These are phyloP conservation scores for Paramarasmius palmivorus DNA, from an alignment of 1,284 basidiomycete species.

Conservation along the genomic window DNA sequence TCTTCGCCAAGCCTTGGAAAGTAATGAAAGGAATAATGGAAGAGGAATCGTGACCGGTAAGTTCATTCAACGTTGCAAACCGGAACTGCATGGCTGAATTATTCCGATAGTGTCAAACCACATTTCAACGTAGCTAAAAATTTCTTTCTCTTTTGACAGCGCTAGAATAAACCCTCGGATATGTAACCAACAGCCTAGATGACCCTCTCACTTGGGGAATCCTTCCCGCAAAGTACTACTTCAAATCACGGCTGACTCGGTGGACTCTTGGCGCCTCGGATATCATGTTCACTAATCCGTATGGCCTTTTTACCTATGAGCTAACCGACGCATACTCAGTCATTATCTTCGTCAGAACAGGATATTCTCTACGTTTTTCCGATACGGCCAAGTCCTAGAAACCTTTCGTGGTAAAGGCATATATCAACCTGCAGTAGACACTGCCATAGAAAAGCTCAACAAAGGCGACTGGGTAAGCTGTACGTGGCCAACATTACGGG, in stretches of 20 bases:
- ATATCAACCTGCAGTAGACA: constrained; percentile 86
- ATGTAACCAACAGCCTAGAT: constrained; percentile 57
- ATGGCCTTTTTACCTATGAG: constrained; percentile 29
- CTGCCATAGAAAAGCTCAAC: constrained; percentile 79
- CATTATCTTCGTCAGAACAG: constrained; percentile 44
- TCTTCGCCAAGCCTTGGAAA: constrained; percentile 64
- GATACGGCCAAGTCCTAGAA: constrained; percentile 89
- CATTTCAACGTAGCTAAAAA: constrained; percentile 76
- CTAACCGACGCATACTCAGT: constrained; percentile 11
- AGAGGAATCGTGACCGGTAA: constrained; percentile 80
- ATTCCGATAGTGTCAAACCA: constrained; percentile 80
- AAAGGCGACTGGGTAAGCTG: constrained; percentile 80
- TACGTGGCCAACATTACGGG: constrained; percentile 6
- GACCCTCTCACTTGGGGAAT: constrained; percentile 84
- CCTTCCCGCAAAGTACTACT: constrained; percentile 66
- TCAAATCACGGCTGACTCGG: constrained; percentile 62
- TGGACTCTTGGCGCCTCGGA: constrained; percentile 93
- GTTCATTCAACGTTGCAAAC: constrained; percentile 23
- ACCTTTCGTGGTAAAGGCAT: constrained; percentile 90
- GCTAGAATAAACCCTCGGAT: constrained; percentile 9
- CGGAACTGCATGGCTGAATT: constrained; percentile 12
- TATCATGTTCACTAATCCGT: constrained; percentile 95
- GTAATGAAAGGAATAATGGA: constrained; percentile 44
- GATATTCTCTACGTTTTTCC: constrained; percentile 82
- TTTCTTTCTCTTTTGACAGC: constrained; percentile 11